Base-by-base conservation (phyloP, 768 basidiomycete genomes). In the Lyophyllum shimeji region DNA sequence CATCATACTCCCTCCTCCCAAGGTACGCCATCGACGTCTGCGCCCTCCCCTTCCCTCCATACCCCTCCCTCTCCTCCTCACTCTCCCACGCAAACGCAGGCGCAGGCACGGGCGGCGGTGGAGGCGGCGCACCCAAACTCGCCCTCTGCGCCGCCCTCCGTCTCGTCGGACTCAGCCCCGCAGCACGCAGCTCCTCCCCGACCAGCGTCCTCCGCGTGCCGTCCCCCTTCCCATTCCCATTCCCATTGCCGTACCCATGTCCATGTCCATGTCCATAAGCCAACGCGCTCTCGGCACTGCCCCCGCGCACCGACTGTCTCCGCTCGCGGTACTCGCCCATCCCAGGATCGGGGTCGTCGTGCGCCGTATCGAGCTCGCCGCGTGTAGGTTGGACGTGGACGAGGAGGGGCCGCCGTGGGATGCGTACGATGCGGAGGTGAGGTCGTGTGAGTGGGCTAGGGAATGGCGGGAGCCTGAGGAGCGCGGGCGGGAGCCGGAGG, bases 201-300 rank as follows among this genome's bases (percentile, higher is more conserved):
- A 89, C 67, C 13, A 92, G 68, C 61, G 80, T 85, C 55, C 87
- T 70, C 11, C 82, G 78, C 15, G 58, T 67, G 12, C 71, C 77
- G 25, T 5, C 24, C 24, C 7, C 24, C 4, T 29, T 4, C 72
- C 72, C 7, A n/a, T 59, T 67, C 13, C 71, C 77, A 25, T 5
- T 21, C 24, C 7, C 24, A 29, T 29, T 4, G 71, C 72, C 7
- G 66, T 61, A 20, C 21, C 17, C 29, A 17, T 43, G n/a, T n/a
- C 27, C 39, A 12, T n/a, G 25, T 11, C 34, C 46, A 3, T 20
- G 20, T 11, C 34, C 46, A 3, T 39, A 12, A 17, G 69, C 70
- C 24, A 87, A 66, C 7, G 83, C 75, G 64, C 82, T 88, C 71
- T 91, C 90, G 2, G 83, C 86, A 65, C 87, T 90, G 4, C 89